These are phyloP conservation scores for Xanthoceras sorbifolium DNA, from an alignment of 345 rosid genomes.

Conservation along the genomic window DNA sequence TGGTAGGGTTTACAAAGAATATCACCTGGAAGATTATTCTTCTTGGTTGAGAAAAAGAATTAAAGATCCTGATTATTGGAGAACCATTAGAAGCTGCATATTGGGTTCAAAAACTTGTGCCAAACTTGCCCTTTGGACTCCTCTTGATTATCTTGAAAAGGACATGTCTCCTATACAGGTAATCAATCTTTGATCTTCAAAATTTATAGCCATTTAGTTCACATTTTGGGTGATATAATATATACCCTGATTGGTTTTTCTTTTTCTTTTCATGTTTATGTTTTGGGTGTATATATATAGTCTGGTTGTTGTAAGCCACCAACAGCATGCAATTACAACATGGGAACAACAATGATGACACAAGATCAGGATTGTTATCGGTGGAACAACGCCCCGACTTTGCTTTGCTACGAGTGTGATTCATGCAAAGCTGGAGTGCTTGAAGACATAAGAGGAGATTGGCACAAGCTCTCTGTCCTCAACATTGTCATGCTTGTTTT, in stretches of 20 bases:
- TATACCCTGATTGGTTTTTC: no score
- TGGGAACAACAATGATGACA: conserved; percentile 39
- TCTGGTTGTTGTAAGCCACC: conserved; percentile 99
- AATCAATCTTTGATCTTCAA: background rate
- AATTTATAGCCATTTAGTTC: no score
- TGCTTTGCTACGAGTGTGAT: conserved; percentile 89
- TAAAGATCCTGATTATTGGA: conserved; percentile 62
- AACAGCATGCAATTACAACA: conserved; percentile 72
- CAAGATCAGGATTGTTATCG: conserved; percentile 83
- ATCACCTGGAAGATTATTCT: conserved; percentile 65
- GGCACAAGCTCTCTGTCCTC: conserved; percentile 81
- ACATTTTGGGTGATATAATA: no score
- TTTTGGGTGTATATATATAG: conserved; percentile 41
- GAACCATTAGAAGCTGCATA: conserved; percentile 65
- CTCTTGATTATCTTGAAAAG: conserved; percentile 67
- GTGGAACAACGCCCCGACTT: conserved; percentile 65
- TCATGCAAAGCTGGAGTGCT: conserved; percentile 94
- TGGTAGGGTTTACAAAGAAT: conserved; percentile 74
- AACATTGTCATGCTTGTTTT: conserved; percentile 67
- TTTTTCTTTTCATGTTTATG: background rate
- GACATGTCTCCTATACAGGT: conserved; percentile 87
- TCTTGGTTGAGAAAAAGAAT: conserved; percentile 77
- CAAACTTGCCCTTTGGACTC: conserved; percentile 74
- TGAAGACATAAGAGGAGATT: conserved; percentile 73
- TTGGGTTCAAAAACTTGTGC: conserved; percentile 71